A percentile compares a stretch with the other conserved stretches of the same genome.
Conservation (phyloP, 2,329 filamentous ascomycete genomes). For the Aspergillus hortae region DNA sequence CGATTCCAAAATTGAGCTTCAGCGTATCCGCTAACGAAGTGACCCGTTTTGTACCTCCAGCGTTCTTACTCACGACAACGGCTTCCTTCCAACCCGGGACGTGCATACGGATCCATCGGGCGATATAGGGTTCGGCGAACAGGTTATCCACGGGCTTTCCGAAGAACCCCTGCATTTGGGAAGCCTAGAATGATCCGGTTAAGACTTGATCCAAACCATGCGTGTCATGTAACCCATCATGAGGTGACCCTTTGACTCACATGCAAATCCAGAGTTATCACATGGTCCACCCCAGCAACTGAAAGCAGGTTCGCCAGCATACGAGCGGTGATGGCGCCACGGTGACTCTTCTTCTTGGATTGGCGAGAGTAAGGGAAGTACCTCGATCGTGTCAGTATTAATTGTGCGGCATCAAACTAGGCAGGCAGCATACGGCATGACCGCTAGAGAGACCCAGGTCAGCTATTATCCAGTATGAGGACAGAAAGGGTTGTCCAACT, state of each 20-base stretch:
- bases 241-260: slow-evolving; percentile 40
- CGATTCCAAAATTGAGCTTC: slow-evolving; percentile 96
- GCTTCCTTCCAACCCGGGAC: slow-evolving; percentile 81
- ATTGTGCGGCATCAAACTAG: slow-evolving; percentile 23
- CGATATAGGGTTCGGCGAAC: slow-evolving; percentile 90
- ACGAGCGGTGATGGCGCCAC: slow-evolving; percentile 91
- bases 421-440: slow-evolving; percentile 45
- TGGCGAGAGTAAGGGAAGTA: slow-evolving; percentile 99
- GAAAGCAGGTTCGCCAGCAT: slow-evolving; percentile 95
- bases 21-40: slow-evolving; percentile 92
- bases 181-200: slow-evolving; percentile 49
- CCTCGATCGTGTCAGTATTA: slow-evolving; percentile 40
- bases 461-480: slow-evolving; percentile 6
- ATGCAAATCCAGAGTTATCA: slow-evolving; percentile 95
- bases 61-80: slow-evolving; percentile 97
- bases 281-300: slow-evolving; percentile 92
- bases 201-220: slow-evolving; percentile 10
- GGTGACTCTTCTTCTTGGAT: slow-evolving; percentile 97
- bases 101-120: slow-evolving; percentile 90
- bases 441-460: slow-evolving; percentile 28
- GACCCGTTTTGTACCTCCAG: slow-evolving; percentile 93
- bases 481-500: slow-evolving; percentile 35
- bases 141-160: slow-evolving; percentile 96
- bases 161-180: slow-evolving; percentile 99
- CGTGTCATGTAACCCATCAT: slow-evolving; percentile 11